Evolutionary conservation across 2,329 filamentous ascomycete species (phyloP).

Genomic region (Shiraia sp.): DNA sequence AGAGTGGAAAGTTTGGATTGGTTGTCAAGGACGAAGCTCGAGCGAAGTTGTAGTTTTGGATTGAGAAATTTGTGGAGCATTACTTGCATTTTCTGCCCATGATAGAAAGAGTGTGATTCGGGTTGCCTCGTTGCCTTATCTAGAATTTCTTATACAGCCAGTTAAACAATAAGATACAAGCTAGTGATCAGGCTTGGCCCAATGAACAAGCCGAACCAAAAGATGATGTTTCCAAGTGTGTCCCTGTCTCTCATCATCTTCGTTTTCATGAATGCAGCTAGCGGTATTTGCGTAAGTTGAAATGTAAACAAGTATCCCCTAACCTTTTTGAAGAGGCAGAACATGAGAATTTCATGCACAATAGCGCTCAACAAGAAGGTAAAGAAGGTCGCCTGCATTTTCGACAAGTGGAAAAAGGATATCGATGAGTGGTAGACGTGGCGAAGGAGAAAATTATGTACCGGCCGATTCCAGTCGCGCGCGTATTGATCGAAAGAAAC

Average conservation of each 20-base stretch:
- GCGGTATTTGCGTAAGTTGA: constrained; percentile 74
- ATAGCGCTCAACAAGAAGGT: constrained; percentile 74
- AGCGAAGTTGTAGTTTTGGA: constrained; percentile 47
- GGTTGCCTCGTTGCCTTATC: constrained; percentile 22
- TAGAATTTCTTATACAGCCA: background rate
- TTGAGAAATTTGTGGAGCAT: background rate
- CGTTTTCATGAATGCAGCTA: constrained; percentile 69
- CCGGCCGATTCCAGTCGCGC: constrained; percentile 79
- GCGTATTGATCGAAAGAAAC: constrained; percentile 75
- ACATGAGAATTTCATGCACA: constrained; percentile 78
- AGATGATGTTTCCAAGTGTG: constrained; percentile 72
- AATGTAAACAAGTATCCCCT: constrained; percentile 73
- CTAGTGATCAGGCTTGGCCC: constrained; percentile 67
- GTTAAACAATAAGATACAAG: constrained; percentile 54
- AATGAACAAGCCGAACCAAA: constrained; percentile 79
- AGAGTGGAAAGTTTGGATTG: constrained; percentile 22
- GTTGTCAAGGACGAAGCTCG: constrained; percentile 26
- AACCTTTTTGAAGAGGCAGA: constrained; percentile 77
- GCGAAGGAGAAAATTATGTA: constrained; percentile 75
- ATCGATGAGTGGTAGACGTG: constrained; percentile 82
- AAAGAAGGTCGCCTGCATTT: constrained; percentile 72
- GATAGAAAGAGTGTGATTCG: constrained; percentile 54
- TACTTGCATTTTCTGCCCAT: background rate
- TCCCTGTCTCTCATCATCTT: constrained; percentile 65
- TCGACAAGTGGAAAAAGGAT: constrained; percentile 70